Conservation (phyloP, 2,329 filamentous ascomycete genomes). For the Colletotrichum chlorophyti region DNA sequence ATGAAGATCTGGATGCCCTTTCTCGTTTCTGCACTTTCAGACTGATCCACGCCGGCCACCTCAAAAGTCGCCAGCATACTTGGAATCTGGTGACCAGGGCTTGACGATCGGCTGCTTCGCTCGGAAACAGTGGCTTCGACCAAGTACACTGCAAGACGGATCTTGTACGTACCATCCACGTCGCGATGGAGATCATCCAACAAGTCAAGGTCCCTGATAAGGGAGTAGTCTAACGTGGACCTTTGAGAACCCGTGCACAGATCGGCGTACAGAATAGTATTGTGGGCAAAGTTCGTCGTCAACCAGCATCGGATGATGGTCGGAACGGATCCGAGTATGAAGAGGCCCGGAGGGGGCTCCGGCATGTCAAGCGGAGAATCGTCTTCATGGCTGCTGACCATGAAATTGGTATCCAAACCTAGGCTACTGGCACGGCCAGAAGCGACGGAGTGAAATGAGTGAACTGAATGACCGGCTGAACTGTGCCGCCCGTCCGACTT, state of each 20-base stretch:
- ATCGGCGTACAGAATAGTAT: constrained; percentile 87
- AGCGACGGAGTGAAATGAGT: constrained; percentile 71
- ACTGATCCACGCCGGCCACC: constrained; percentile 66
- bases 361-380: constrained; percentile 76
- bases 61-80: constrained; percentile 82
- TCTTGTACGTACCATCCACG: constrained; percentile 69
- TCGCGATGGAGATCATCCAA: constrained; percentile 69
- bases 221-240: constrained; percentile 78
- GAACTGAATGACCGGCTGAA: constrained; percentile 76
- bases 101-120: constrained; percentile 73
- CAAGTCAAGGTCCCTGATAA: constrained; percentile 78
- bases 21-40: constrained; percentile 54
- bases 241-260: constrained; percentile 91
- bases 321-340: constrained; percentile 86
- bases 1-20: constrained; percentile 84
- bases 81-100: constrained; percentile 80
- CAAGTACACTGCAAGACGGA: constrained; percentile 84
- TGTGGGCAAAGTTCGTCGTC: constrained; percentile 87
- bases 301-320: constrained; percentile 97
- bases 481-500: constrained; percentile 96
- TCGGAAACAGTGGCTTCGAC: constrained; percentile 88
- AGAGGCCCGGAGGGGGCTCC: constrained; percentile 81
- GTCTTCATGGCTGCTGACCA: constrained; percentile 64
- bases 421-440: constrained; percentile 88
- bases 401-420: constrained; percentile 77